phyloP scores from a whole-genome alignment of 208 protist species.

The Leishmania arabica region DNA sequence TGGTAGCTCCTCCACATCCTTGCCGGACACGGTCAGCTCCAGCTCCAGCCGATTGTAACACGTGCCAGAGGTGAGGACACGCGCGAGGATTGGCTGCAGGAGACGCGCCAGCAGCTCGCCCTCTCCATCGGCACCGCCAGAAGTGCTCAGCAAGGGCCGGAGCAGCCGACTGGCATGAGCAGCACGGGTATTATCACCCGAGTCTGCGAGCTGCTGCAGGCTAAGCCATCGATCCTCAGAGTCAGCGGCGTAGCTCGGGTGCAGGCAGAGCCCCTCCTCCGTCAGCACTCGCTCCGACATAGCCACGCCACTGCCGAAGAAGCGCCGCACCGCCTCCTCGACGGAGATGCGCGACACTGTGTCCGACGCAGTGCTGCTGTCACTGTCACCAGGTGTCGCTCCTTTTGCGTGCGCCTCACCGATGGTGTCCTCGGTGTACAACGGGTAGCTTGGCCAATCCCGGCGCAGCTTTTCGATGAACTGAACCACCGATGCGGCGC shows the following conservation, averaged over 20 bases:
- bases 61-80: constrained; percentile 27
- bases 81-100: constrained; percentile 46
- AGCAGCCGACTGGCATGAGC: constrained; percentile 36
- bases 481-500: constrained; percentile 37
- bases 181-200: constrained; percentile 18
- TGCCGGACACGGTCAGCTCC: constrained; percentile 71
- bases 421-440: constrained; percentile 18
- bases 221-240: constrained; percentile 28
- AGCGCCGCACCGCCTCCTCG: constrained; percentile 34
- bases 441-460: constrained; percentile 18
- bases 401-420: background rate
- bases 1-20: constrained; percentile 43
- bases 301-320: constrained; percentile 29
- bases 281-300: constrained; percentile 30
- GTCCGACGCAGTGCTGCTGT: background rate
- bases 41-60: constrained; percentile 53
- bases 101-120: constrained; percentile 56
- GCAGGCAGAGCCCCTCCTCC: constrained; percentile 57
- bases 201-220: constrained; percentile 26
- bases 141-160: constrained; percentile 51
- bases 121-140: constrained; percentile 33
- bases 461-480: constrained; percentile 44
- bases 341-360: constrained; percentile 22
- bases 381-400: background rate
- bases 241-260: constrained; percentile 48